Evolutionary conservation across 768 basidiomycete species (phyloP).

Genomic region (Naganishia vaughanmartiniae): DNA sequence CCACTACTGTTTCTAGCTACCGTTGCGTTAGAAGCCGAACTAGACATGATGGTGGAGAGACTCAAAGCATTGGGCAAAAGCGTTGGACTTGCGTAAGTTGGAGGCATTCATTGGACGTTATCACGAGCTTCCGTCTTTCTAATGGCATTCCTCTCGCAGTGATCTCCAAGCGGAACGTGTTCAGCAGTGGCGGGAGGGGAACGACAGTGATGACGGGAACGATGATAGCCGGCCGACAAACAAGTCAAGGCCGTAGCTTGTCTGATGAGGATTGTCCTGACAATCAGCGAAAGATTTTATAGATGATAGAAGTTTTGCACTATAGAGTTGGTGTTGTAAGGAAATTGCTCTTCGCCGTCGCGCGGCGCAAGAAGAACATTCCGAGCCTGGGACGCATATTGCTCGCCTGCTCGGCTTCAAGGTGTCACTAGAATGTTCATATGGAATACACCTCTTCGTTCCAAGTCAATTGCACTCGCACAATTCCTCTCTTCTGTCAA

Average conservation of each 20-base stretch:
- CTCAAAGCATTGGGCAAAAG: slow-evolving; percentile 18
- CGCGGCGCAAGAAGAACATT: no score
- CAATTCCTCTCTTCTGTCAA: no score
- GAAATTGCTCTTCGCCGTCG: no score
- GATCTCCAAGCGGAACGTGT: slow-evolving; percentile 24
- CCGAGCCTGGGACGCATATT: no score
- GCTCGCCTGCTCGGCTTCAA: no score
- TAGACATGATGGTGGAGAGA: slow-evolving; percentile 20
- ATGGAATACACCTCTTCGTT: no score
- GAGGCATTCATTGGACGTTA: not conserved
- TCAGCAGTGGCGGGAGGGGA: slow-evolving; percentile 9
- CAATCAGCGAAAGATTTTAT: no score
- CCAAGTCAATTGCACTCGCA: no score
- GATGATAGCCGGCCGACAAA: slow-evolving; percentile 5
- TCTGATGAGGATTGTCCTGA: no score
- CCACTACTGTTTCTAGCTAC: not conserved
- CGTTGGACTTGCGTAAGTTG: slow-evolving; percentile 26
- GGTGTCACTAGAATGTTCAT: no score
- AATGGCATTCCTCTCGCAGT: slow-evolving; percentile 1
- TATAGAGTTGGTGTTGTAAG: no score
- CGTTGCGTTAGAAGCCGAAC: slow-evolving; percentile 17
- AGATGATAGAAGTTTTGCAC: no score
- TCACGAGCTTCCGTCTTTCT: not conserved
- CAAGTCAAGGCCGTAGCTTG: not conserved
- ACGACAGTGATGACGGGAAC: not conserved